These are phyloP conservation scores for Corylus heterophylla DNA, from an alignment of 306 rosid genomes.

Conservation along the genomic window DNA sequence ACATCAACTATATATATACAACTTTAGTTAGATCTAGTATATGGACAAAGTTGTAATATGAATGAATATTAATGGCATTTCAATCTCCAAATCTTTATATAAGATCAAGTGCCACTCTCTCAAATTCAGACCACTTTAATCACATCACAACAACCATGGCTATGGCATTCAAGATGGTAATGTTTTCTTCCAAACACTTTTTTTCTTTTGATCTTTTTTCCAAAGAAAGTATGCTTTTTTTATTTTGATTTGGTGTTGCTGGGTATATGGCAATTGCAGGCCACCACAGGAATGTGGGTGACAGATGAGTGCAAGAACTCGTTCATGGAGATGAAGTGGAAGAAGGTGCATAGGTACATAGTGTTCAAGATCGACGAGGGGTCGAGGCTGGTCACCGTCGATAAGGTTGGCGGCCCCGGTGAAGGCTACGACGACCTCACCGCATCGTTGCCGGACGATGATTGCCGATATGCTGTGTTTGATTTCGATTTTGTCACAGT, in stretches of 20 bases:
- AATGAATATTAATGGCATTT: slow-evolving; percentile 23
- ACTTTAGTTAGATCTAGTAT: slow-evolving; percentile 18
- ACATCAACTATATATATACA: background rate
- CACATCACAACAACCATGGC: slow-evolving; percentile 66
- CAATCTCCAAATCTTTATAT: slow-evolving; percentile 21
- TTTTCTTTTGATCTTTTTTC: background rate
- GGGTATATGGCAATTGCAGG: slow-evolving; percentile 38
- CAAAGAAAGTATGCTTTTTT: background rate
- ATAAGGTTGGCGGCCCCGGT: slow-evolving; percentile 88
- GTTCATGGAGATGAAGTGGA: slow-evolving; percentile 99
- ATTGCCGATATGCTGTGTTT: slow-evolving; percentile 93
- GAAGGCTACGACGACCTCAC: slow-evolving; percentile 85
- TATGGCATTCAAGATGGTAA: slow-evolving; percentile 99
- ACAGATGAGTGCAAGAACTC: slow-evolving; percentile 97
- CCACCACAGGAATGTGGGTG: slow-evolving; percentile 99
- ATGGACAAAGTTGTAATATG: slow-evolving; percentile 31
- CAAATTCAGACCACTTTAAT: slow-evolving; percentile 19
- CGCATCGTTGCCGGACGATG: slow-evolving; percentile 83
- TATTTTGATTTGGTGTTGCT: background rate
- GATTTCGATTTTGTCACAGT: slow-evolving; percentile 97
- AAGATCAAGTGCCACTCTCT: slow-evolving; percentile 12
- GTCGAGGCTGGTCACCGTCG: slow-evolving; percentile 83
- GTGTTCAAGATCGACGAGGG: slow-evolving; percentile 96
- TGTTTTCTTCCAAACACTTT: background rate
- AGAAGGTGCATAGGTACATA: slow-evolving; percentile 86